Evolutionary conservation across 1,139 yeast genomes (phyloP).

Genomic region (Hemisphaericaspora xylofermentans): DNA sequence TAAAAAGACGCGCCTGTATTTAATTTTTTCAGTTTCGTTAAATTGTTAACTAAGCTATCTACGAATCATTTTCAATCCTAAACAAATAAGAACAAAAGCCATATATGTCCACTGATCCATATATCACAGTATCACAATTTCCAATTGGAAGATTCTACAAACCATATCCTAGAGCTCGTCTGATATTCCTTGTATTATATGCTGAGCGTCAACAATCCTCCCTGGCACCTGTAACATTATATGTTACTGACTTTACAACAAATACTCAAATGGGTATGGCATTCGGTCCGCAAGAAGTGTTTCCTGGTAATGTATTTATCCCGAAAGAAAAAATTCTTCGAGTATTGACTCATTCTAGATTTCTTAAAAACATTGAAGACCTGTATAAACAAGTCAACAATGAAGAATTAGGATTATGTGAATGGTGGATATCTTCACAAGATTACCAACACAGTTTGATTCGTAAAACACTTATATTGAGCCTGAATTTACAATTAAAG

Average conservation of each 20-base stretch:
- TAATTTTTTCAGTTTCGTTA: no score
- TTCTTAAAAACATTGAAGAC: background rate
- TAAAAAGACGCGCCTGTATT: no score
- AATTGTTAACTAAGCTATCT: no score
- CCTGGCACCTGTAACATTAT: conserved; percentile 1
- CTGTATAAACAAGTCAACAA: background rate
- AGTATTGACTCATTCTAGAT: background rate
- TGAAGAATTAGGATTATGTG: background rate
- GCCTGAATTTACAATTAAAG: conserved; percentile 7
- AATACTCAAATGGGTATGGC: conserved; percentile 3
- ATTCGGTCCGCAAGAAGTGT: background rate
- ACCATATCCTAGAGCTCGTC: background rate
- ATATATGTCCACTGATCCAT: background rate
- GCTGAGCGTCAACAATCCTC: background rate
- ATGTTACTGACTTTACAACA: conserved; percentile 10
- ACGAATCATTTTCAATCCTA: background rate
- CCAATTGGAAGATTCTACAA: background rate
- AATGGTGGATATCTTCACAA: background rate
- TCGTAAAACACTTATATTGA: conserved; percentile 8
- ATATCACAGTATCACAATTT: background rate
- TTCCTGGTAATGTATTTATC: background rate
- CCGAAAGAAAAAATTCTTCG: conserved; percentile 1
- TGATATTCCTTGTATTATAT: background rate
- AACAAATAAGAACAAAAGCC: background rate
- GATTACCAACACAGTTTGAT: background rate